Base-by-base conservation (phyloP, 495 filamentous ascomycete species). In the Aspergillus affinis region DNA sequence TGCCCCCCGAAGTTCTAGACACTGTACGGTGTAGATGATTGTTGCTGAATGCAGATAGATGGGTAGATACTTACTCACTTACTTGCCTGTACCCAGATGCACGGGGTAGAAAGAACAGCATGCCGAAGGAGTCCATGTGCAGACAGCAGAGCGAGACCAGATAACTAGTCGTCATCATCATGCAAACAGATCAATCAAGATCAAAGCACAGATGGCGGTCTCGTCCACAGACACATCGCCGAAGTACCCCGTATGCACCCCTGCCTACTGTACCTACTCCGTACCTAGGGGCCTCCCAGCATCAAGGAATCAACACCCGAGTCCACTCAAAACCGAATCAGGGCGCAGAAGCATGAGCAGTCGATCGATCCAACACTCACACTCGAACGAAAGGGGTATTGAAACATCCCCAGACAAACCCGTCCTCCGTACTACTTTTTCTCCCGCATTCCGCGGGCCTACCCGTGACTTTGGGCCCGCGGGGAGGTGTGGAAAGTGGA, bases 61-160 rank as follows among this genome's bases (percentile, higher is more conserved):
- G 36, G 12, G 15, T 41, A 32, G 29, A 10, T 32, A 32, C 10
- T 8, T 32, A 32, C 29, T 8, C 8, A 32, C 29, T 4, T 32
- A 8, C 29, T 10, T 32, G 29, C 6, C 6, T 32, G 36, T 41
- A 41, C 36, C 3, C 1, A 41, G 36, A 41, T 41, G 36, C 36
- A 41, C 36, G 36, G 36, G 36, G 12, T 26, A 48, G 48, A 51
- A 58, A 48, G 50, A 20, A 29, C 18, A 19, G 51, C 15, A 36
- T 36, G 21, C 30, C 18, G 41, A 30, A 26, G 6, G 48, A 27
- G 48, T 58, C 7, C 27, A 26, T 47, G n/a, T 47, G 41, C 10
- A 10, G 20, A 19, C 50, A 19, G 4, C 32, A 26, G 18, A 2
- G 23, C 23, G 50, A 26, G 32, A 13, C 26, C 30, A 17, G 23